Evolutionary conservation across 352 stramenopile species (phyloP).

Genomic region (Phytophthora foliorum): DNA sequence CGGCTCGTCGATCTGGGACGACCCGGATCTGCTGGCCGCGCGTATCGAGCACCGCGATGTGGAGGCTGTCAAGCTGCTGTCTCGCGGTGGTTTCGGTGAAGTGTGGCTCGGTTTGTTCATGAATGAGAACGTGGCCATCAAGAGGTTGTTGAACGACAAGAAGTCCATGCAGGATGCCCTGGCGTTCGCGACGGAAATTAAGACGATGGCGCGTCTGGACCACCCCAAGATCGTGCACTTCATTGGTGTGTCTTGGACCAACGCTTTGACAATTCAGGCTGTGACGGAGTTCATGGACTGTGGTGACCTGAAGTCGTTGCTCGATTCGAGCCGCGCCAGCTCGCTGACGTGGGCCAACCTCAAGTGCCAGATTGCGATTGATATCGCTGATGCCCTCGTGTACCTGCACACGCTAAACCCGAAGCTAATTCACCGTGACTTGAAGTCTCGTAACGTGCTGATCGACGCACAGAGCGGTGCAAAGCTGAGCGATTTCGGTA

Average conservation of each 20-base stretch:
- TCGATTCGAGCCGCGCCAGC: constrained; percentile 47
- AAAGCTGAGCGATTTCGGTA: constrained; percentile 80
- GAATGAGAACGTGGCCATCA: constrained; percentile 76
- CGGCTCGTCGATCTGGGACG: constrained; percentile 74
- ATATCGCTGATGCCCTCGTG: constrained; percentile 73
- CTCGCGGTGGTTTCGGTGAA: constrained; percentile 72
- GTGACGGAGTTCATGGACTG: constrained; percentile 81
- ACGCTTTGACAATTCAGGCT: constrained; percentile 64
- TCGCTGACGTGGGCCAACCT: constrained; percentile 66
- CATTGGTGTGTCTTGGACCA: constrained; percentile 78
- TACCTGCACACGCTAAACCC: constrained; percentile 78
- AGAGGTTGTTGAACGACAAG: constrained; percentile 64
- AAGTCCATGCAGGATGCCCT: constrained; percentile 63
- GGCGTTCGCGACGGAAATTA: constrained; percentile 71
- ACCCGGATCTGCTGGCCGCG: constrained; percentile 66
- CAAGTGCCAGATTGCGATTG: constrained; percentile 78
- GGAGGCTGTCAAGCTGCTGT: constrained; percentile 64
- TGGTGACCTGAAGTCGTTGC: constrained; percentile 61
- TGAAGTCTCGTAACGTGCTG: constrained; percentile 78
- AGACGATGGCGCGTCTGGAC: constrained; percentile 64
- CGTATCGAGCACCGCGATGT: constrained; percentile 69
- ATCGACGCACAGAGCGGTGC: constrained; percentile 64
- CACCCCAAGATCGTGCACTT: constrained; percentile 77
- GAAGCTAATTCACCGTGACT: constrained; percentile 73
- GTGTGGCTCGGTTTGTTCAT: constrained; percentile 76